These are phyloP conservation scores for Scedosporium aurantiacum DNA, from an alignment of 2,329 filamentous ascomycete genomes.

Conservation along the genomic window DNA sequence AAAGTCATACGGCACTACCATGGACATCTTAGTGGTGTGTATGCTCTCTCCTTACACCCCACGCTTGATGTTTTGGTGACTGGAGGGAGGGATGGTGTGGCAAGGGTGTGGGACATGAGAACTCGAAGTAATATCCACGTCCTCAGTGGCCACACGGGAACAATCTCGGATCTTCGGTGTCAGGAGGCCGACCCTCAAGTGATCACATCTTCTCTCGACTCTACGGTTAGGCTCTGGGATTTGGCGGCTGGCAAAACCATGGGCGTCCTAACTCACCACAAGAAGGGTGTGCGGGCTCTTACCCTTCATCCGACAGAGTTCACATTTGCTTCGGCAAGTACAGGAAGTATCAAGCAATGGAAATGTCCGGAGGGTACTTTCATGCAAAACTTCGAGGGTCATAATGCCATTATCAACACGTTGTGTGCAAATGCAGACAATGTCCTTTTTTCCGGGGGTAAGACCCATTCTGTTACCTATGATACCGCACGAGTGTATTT, in stretches of 20 bases:
- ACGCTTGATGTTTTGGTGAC: constrained; percentile 92
- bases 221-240: constrained; percentile 88
- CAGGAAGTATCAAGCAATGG: constrained; percentile 97
- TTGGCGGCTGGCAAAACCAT: constrained; percentile 92
- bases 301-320: constrained; percentile 84
- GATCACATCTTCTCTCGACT: constrained; percentile 85
- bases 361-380: constrained; percentile 96
- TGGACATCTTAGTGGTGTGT: constrained; percentile 91
- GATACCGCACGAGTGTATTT: neutral
- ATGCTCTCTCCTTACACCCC: constrained; percentile 85
- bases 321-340: constrained; percentile 88
- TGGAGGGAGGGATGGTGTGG: constrained; percentile 87
- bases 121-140: constrained; percentile 94
- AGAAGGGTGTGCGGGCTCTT: constrained; percentile 85
- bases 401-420: constrained; percentile 94
- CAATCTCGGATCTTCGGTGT: constrained; percentile 78
- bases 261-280: constrained; percentile 94
- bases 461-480: constrained; percentile 9
- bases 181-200: constrained; percentile 96
- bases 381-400: constrained; percentile 98
- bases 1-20: constrained; percentile 98
- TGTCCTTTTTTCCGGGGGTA: constrained; percentile 79
- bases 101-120: constrained; percentile 96
- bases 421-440: constrained; percentile 90
- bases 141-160: constrained; percentile 78